Base-by-base conservation (phyloP, 176 grass and related monocot species). In the Urochloa ruziziensis region DNA sequence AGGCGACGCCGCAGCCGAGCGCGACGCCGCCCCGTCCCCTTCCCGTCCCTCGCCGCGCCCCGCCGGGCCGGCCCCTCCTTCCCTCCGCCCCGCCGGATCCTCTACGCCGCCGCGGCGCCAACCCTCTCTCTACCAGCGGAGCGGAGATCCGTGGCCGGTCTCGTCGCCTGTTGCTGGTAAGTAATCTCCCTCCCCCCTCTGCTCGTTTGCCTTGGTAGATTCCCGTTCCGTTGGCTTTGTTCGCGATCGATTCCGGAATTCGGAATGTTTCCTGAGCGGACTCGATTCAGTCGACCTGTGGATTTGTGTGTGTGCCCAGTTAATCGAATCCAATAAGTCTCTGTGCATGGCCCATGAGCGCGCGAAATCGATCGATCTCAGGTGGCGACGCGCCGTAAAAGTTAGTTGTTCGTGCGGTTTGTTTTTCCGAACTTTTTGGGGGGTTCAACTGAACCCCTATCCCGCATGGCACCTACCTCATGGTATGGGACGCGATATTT, bases 361-460 rank as follows among this genome's bases (percentile, higher is more conserved):
- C 23, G n/a, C 62, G 4, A 37, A 35, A 19, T 67, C 16, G 47
- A 37, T 37, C 24, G 48, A 40, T 81, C 64, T 57, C 23, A 28
- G 33, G 27, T 53, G 62, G 2, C 5, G 28, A 29, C 63, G 24
- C 46, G 23, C 79, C 64, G 48, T 42, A 30, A 36, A 7, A 68
- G 52, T 21, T 6, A 69, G 23, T 40, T 23, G 21, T 13, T 14
- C 6, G 21, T 17, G 33, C 14, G 2, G 47, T 35, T 80, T 27
- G 5, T 25, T 51, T 37, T 67, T 19, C 33, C 13, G 1, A 27
- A 19, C 3, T 13, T 54, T 40, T 28, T 29, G 14, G 58, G 21
- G 78, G 46, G 30, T 21, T 51, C 23, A 80, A 37, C 47, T 80
- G 78, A 80, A 53, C 62, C 61, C 30, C 77, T n/a, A 6, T 28